These are phyloP conservation scores for Pseudogymnoascus sp. DNA, from an alignment of 2,329 filamentous ascomycete species.

Conservation along the genomic window DNA sequence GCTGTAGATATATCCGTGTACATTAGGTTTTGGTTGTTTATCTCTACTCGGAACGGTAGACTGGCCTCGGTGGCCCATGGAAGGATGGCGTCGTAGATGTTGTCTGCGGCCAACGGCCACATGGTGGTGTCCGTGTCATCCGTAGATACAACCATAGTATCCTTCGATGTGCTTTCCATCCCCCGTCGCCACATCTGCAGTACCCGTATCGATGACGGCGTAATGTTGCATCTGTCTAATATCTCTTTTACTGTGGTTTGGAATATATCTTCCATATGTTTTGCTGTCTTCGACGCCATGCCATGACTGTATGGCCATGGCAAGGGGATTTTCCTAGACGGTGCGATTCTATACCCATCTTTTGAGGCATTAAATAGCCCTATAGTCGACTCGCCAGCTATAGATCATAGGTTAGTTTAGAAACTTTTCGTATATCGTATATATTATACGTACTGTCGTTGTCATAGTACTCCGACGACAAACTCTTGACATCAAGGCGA, in stretches of 20 bases:
- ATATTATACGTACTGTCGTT: neutral
- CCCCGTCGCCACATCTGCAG: neutral
- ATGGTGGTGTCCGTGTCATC: neutral
- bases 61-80: neutral
- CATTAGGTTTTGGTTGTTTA: neutral
- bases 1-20: neutral
- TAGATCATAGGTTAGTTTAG: neutral
- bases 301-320: neutral
- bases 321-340: neutral
- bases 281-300: neutral
- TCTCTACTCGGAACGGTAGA: neutral
- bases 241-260: neutral
- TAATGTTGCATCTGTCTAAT: neutral
- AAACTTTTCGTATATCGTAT: too few relatives aligned
- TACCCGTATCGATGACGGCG: neutral
- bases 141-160: neutral
- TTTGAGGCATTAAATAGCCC: neutral
- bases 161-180: neutral
- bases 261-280: neutral
- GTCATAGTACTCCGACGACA: neutral
- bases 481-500: neutral
- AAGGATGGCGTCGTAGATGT: neutral
- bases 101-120: neutral
- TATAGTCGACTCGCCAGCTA: neutral
- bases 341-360: neutral